Evolutionary conservation across 306 rosid species (phyloP), one percentile per base, ranked within the genome.

Genomic region (Cyclanthera cordifolia): DNA sequence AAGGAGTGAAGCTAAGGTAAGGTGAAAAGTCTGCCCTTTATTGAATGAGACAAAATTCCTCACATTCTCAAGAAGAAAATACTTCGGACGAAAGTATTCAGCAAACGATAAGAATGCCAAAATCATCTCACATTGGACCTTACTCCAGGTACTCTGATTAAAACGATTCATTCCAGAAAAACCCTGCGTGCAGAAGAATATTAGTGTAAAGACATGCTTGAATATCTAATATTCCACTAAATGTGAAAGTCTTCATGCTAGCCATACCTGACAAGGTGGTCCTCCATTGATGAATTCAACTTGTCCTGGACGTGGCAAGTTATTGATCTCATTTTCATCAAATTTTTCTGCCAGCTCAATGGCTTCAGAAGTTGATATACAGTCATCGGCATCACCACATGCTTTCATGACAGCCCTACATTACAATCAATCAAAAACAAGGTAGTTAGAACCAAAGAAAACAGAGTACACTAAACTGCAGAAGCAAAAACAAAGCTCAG

Each of bases 111-210:
- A 81, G 85, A 93, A 93, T 7, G 99, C 99, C 47, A 93, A 73
- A 67, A 93, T 90, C 99, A 93, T 93, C 72, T 90, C 99, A 52
- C 99, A 93, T 79, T 93, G 99, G 55, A 93, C 99, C 82, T 90
- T 93, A 79, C 99, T 93, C 99, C 99, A 93, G 48, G 88, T 83
- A 73, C 99, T 81, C 51, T 83, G 85, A 70, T 85, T 93, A 78
- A 93, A 93, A 72, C 99, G 82, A 68, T 93, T 93, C 99, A 93
- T 93, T 57, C 99, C 99, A 28, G 99, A 93, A 83, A 93, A 93
- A 32, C 99, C 99, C 95, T 90, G 82, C 52, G 72, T 68, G 57
- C n/a, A 25, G 7, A 27, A 50, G 37, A 30, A 3, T 32, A 52
- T 70, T 70, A 34, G 64, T 20, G 34, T 37, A 70, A 37, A 17